These are phyloP conservation scores for Candida bentonensis DNA, from an alignment of 805 yeast species.

Conservation along the genomic window DNA sequence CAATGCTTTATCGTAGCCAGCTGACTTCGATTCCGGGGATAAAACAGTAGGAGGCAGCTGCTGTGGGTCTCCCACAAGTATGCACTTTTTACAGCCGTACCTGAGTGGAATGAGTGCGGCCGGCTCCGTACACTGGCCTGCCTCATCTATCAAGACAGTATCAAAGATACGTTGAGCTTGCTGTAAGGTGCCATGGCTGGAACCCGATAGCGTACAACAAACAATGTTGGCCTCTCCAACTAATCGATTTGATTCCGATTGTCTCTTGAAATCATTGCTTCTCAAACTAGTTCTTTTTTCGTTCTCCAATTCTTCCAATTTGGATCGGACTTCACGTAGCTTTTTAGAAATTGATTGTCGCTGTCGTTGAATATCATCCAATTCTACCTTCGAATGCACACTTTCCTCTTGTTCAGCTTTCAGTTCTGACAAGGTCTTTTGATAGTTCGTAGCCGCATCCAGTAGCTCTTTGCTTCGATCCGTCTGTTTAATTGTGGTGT, in stretches of 20 bases:
- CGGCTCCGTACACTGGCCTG: slow-evolving; percentile 91
- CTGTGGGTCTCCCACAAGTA: slow-evolving; percentile 98
- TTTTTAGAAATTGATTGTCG: background rate
- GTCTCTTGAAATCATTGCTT: background rate
- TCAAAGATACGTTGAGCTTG: slow-evolving; percentile 66
- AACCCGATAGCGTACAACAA: slow-evolving; percentile 85
- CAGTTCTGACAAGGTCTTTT: too few species aligned
- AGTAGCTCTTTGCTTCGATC: too few species aligned
- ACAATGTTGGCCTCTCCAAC: slow-evolving; percentile 56
- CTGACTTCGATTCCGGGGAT: slow-evolving; percentile 71
- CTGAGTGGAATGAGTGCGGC: slow-evolving; percentile 84
- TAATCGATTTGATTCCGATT: background rate
- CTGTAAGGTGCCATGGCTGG: slow-evolving; percentile 79
- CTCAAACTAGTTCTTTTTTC: background rate
- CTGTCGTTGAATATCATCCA: slow-evolving; percentile 13
- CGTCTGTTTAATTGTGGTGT: too few species aligned
- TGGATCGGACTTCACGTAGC: background rate
- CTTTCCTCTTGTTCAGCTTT: slow-evolving; percentile 38
- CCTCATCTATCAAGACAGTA: slow-evolving; percentile 90
- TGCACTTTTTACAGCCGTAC: slow-evolving; percentile 80
- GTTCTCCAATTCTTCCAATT: background rate
- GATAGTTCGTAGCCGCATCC: too few species aligned
- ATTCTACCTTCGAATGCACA: slow-evolving; percentile 40
- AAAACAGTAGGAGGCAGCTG: slow-evolving; percentile 95
- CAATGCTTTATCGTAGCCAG: slow-evolving; percentile 76